Conservation (phyloP, 192 early-diverging fungal genomes). For the Glomus cerebriforme region DNA sequence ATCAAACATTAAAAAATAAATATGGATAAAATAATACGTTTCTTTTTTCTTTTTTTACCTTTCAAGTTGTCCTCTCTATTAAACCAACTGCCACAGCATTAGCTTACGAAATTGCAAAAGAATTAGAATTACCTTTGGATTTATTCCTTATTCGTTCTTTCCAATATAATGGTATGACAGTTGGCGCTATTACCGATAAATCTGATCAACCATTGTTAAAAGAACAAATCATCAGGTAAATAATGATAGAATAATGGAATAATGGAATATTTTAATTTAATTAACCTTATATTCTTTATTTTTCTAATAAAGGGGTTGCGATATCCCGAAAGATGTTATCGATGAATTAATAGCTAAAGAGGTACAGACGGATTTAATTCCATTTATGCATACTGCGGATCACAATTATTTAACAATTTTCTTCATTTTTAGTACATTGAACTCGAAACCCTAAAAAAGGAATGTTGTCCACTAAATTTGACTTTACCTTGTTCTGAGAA, state of each 20-base stretch:
- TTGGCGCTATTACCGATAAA: constrained; percentile 16
- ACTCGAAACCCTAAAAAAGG: background rate
- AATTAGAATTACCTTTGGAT: constrained; percentile 19
- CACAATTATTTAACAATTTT: too few species aligned
- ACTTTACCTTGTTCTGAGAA: constrained; percentile 4
- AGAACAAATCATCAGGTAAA: constrained; percentile 25
- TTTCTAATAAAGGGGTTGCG: constrained; percentile 9
- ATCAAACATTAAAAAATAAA: background rate
- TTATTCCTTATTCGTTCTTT: constrained; percentile 18
- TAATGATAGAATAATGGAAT: background rate
- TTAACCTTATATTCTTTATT: background rate
- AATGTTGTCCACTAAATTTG: background rate
- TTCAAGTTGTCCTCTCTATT: constrained; percentile 10
- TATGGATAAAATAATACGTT: too few species aligned
- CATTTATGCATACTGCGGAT: too few species aligned
- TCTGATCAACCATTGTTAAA: constrained; percentile 6
- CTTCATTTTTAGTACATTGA: background rate
- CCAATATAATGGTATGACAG: constrained; percentile 8
- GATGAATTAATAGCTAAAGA: background rate
- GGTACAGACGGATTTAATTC: background rate
- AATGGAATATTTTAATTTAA: too few species aligned
- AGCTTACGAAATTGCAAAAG: constrained; percentile 3
- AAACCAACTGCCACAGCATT: background rate
- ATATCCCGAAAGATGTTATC: constrained; percentile 13
- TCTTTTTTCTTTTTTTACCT: too few species aligned